phyloP scores from a whole-genome alignment of 192 early-diverging fungal species.

The Jimgerdemannia flammicorona region DNA sequence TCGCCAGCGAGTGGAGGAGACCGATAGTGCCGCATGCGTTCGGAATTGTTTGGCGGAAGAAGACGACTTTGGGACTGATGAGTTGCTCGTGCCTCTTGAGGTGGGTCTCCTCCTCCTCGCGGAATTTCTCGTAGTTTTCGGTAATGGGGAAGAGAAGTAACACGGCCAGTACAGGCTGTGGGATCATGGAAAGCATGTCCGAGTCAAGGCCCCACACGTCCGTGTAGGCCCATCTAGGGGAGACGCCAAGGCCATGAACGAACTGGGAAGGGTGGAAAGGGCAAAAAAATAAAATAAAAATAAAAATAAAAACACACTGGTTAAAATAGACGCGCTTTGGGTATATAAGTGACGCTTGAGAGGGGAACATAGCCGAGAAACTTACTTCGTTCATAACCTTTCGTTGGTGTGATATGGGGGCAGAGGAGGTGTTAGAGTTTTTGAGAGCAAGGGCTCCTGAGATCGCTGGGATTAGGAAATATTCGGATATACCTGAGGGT shows the following conservation, averaged over 20 bases:
- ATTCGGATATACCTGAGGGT: too few species aligned
- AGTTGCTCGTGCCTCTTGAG: constrained; percentile 46
- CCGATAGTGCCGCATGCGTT: constrained; percentile 97
- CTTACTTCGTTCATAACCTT: too few species aligned
- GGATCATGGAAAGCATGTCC: constrained; percentile 76
- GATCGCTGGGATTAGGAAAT: too few species aligned
- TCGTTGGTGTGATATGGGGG: too few species aligned
- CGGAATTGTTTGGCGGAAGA: constrained; percentile 81
- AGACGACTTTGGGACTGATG: constrained; percentile 61
- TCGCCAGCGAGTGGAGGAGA: constrained; percentile 84
- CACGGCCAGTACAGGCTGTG: constrained; percentile 80
- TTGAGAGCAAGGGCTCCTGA: too few species aligned
- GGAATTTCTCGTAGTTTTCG: constrained; percentile 49
- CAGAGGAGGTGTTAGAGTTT: too few species aligned
- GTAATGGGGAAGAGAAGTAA: constrained; percentile 86
- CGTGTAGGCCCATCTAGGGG: constrained; percentile 57
- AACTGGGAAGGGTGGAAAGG: constrained; percentile 32
- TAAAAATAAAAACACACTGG: too few species aligned
- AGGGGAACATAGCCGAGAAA: too few species aligned
- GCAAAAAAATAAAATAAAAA: background rate
- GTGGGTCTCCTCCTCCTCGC: constrained; percentile 41
- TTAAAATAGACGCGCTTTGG: too few species aligned
- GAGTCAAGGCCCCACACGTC: constrained; percentile 85
- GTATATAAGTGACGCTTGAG: too few species aligned
- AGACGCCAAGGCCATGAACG: constrained; percentile 67